phyloP scores from a whole-genome alignment of 441 rosid genomes.

The Macaranga tanarius region DNA sequence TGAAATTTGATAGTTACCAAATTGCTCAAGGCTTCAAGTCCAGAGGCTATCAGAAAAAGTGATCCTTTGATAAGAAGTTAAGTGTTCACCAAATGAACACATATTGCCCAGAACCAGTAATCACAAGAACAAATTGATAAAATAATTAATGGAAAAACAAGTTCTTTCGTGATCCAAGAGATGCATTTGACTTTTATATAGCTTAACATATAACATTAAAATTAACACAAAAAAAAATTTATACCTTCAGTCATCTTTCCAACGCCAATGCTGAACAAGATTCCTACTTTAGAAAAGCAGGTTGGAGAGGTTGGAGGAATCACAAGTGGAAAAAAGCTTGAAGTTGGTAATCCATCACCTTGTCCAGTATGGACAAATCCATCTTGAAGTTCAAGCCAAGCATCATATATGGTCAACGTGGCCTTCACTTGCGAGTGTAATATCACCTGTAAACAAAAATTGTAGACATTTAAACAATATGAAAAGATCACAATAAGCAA shows the following conservation, averaged over 20 bases:
- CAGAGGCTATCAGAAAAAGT: not conserved
- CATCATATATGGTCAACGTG: conserved; percentile 72
- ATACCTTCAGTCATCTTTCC: conserved; percentile 60
- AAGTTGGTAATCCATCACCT: conserved; percentile 78
- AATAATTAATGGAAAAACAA: not conserved
- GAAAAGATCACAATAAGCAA: not conserved
- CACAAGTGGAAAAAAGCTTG: conserved; percentile 77
- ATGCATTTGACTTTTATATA: not conserved
- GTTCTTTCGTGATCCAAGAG: not conserved
- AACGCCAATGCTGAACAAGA: conserved; percentile 69
- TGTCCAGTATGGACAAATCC: conserved; percentile 76
- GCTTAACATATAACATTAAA: not conserved
- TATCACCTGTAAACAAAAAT: conserved; percentile 58
- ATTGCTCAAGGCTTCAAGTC: not conserved
- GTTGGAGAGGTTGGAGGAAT: conserved; percentile 77
- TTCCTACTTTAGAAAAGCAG: conserved; percentile 81
- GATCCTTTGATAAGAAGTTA: too few relatives aligned
- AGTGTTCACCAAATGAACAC: not conserved
- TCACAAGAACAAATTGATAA: conserved; percentile 6
- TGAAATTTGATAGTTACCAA: not conserved
- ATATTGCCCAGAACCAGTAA: not conserved
- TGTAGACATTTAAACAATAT: not conserved
- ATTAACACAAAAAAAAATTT: not conserved
- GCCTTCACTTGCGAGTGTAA: conserved; percentile 96
- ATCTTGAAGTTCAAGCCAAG: conserved; percentile 96